phyloP scores from a whole-genome alignment of 345 rosid genomes.

The Moricandia moricandioides region DNA sequence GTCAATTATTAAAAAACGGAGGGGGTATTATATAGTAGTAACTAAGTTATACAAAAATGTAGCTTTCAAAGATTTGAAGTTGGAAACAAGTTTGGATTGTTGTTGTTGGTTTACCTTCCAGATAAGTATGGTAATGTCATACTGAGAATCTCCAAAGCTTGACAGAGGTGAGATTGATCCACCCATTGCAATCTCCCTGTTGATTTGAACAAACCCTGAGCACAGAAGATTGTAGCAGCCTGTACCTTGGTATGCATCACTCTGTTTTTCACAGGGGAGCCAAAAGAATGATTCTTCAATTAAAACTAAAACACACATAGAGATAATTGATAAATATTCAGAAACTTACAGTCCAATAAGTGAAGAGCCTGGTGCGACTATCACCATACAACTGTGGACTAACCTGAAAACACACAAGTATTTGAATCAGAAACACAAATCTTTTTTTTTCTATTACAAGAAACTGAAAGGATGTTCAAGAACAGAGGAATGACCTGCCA shows the following conservation, averaged over 20 bases:
- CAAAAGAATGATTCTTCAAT: neutral
- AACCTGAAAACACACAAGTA: constrained; percentile 44
- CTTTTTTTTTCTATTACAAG: neutral
- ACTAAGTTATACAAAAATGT: neutral
- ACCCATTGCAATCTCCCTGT: constrained; percentile 71
- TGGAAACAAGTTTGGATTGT: neutral
- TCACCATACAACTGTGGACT: constrained; percentile 75
- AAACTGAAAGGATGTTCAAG: neutral
- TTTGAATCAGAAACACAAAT: constrained; percentile 3
- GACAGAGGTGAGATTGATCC: constrained; percentile 73
- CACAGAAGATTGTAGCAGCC: constrained; percentile 78
- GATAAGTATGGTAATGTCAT: constrained; percentile 65
- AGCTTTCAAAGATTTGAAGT: no score
- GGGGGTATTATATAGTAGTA: neutral
- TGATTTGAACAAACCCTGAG: constrained; percentile 72
- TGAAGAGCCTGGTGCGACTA: constrained; percentile 61
- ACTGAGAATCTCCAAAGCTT: constrained; percentile 48
- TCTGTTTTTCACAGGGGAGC: constrained; percentile 38
- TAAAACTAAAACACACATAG: neutral
- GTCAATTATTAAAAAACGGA: no score
- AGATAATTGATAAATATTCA: neutral
- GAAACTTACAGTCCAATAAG: constrained; percentile 76
- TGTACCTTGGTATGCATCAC: constrained; percentile 79
- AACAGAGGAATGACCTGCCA: constrained; percentile 58
- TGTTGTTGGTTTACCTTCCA: constrained; percentile 59